Base-by-base conservation (phyloP, 331 rosid genomes). In the Quercus tomentella region DNA sequence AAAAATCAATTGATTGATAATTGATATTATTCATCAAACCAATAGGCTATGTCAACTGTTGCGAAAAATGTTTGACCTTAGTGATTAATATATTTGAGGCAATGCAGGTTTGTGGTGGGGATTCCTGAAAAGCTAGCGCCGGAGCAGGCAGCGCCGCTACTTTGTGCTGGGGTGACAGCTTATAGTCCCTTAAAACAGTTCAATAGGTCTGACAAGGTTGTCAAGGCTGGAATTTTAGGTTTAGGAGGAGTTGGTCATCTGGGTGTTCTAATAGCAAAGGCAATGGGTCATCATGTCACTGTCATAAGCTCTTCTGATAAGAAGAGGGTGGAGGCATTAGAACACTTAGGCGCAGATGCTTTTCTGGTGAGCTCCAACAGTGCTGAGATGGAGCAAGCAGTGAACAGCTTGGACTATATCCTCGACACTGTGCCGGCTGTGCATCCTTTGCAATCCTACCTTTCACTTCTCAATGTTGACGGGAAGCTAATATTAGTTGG, bases 91-190 rank as follows among this genome's bases (percentile, higher is more conserved):
- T 18, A 75, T 2, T 23, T 2, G 55, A 54, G 52, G 43, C 6
- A 10, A 55, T 73, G 20, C 73, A 85, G 86, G 74, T 82, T 85
- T 82, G 86, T 82, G 65, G 83, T 62, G 6, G 56, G 63, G 30
- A 82, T 85, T 43, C 88, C 84, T 12, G 43, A 75, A 56, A 78
- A 75, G 17, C 73, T 85, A 69, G 82, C 81, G 25, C 83, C 62
- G 1, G 81, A 75, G 52, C 83, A 85, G 61, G 85, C 73, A 6
- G 88, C 88, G 25, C 86, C 83, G 6, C 73, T 85, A 12, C 70
- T 78, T 67, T 85, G 88, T 37, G 83, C 81, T 12, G 88, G 88
- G 68, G 86, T 81, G 74, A 85, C 88, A 41, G 86, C 81, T 37
- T 85, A 81, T 56, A 85, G 88, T 78, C 88, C 88, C 0, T 57